Evolutionary conservation across 768 basidiomycete species (phyloP).

Genomic region (Mycena pura): DNA sequence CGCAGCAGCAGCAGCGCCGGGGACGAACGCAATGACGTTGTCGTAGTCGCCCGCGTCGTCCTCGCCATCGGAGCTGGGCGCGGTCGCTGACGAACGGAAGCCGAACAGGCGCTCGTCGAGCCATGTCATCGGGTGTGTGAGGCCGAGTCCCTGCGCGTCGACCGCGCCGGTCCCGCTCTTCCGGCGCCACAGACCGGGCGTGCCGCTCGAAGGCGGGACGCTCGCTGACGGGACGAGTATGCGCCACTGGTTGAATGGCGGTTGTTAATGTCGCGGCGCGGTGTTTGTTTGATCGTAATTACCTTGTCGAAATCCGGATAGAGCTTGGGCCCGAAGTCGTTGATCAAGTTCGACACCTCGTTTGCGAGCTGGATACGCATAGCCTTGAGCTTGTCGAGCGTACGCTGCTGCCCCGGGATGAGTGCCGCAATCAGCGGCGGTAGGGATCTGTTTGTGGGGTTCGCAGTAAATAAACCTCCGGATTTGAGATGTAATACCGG

Average conservation of each 20-base stretch:
- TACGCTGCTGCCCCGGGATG: constrained; percentile 86
- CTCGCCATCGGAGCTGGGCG: constrained; percentile 77
- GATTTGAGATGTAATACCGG: background rate
- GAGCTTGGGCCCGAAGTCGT: constrained; percentile 87
- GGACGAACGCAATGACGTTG: constrained; percentile 77
- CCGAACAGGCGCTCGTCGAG: constrained; percentile 94
- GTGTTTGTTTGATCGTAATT: constrained; percentile 27
- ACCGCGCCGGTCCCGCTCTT: constrained; percentile 83
- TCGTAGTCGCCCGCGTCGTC: constrained; percentile 96
- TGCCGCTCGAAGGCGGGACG: constrained; percentile 80
- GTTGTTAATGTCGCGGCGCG: constrained; percentile 13
- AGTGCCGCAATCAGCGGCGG: constrained; percentile 88
- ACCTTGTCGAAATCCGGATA: constrained; percentile 90
- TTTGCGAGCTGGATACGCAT: constrained; percentile 80
- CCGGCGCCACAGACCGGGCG: constrained; percentile 77
- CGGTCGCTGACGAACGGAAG: constrained; percentile 69
- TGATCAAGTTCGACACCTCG: constrained; percentile 83
- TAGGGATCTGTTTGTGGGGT: constrained; percentile 59
- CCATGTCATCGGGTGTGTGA: constrained; percentile 92
- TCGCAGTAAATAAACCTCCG: background rate
- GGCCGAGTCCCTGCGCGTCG: constrained; percentile 74
- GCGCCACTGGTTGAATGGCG: constrained; percentile 60
- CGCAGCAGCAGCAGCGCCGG: no score
- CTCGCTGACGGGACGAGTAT: constrained; percentile 85
- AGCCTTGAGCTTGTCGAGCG: constrained; percentile 75